A percentile compares a stretch with the other conserved stretches of the same genome.
Conservation (phyloP, 2,329 filamentous ascomycete genomes). For the Cladosporium sp. region DNA sequence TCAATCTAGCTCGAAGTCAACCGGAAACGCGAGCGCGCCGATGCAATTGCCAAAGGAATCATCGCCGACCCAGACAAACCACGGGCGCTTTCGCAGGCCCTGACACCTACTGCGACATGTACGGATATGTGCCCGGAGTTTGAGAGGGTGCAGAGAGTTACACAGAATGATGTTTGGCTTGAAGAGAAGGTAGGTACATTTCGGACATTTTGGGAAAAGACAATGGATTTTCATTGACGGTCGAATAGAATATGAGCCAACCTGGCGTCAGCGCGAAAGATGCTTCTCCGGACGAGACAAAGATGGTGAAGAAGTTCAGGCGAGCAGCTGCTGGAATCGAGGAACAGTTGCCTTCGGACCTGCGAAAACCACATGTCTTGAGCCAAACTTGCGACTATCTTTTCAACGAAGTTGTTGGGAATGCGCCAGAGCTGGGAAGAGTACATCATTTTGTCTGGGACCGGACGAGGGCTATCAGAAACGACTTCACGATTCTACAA, state of each 20-base stretch:
- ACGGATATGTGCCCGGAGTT: conserved; percentile 62
- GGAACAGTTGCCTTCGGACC: conserved; percentile 60
- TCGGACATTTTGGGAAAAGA: conserved; percentile 1
- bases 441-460: conserved; percentile 64
- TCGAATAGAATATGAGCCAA: conserved; percentile 28
- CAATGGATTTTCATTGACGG: conserved; percentile 23
- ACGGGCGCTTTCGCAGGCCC: conserved; percentile 56
- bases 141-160: conserved; percentile 58
- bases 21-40: conserved; percentile 46
- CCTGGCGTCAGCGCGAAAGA: conserved; percentile 23
- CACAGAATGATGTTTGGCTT: conserved; percentile 58
- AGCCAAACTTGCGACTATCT: conserved; percentile 43
- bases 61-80: conserved; percentile 58
- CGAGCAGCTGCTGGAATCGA: conserved; percentile 60
- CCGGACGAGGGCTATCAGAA: conserved; percentile 59
- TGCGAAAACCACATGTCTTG: conserved; percentile 52
- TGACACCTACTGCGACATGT: conserved; percentile 59
- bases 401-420: conserved; percentile 46
- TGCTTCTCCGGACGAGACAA: conserved; percentile 44
- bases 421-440: conserved; percentile 45
- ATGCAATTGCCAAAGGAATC: conserved; percentile 50
- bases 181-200: conserved; percentile 52
- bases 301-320: conserved; percentile 62
- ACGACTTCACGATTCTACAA: conserved; percentile 62
- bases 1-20: conserved; percentile 41